Evolutionary conservation across 1,284 basidiomycete genomes (phyloP).

Genomic region (Heimioporus retisporus): DNA sequence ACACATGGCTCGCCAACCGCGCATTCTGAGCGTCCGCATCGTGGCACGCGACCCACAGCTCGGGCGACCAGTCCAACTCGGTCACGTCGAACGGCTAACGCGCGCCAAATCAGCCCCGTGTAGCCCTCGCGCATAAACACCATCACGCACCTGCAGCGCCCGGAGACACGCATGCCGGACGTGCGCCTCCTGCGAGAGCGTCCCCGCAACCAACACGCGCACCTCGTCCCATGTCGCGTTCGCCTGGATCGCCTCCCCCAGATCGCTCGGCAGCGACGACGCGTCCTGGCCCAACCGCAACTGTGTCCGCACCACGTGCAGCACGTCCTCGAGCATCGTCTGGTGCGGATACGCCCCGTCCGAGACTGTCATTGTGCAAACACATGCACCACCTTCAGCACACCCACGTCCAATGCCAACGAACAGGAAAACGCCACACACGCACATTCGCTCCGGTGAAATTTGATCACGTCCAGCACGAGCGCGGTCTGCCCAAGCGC

Average conservation of each 20-base stretch:
- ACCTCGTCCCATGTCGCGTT: slow-evolving; percentile 76
- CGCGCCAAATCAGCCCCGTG: no score
- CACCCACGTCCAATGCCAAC: no score
- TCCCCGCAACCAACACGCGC: slow-evolving; percentile 75
- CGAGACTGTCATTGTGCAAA: no score
- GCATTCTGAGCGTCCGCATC: slow-evolving; percentile 96
- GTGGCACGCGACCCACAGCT: slow-evolving; percentile 92
- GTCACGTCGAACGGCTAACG: slow-evolving; percentile 93
- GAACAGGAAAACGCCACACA: no score
- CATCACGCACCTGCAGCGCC: slow-evolving; percentile 79
- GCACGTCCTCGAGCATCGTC: slow-evolving; percentile 76
- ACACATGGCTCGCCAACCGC: slow-evolving; percentile 83
- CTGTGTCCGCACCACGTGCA: slow-evolving; percentile 83
- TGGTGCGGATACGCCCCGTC: slow-evolving; percentile 80
- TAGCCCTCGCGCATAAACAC: slow-evolving; percentile 61
- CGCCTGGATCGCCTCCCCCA: slow-evolving; percentile 85
- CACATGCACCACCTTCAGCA: no score
- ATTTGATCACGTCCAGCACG: slow-evolving; percentile 87
- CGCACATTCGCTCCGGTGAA: slow-evolving; percentile 89
- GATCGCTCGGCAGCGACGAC: slow-evolving; percentile 83
- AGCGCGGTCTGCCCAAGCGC: slow-evolving; percentile 91
- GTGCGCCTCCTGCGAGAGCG: slow-evolving; percentile 90
- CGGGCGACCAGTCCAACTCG: slow-evolving; percentile 92
- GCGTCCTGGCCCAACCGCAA: slow-evolving; percentile 91
- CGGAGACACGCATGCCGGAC: slow-evolving; percentile 94